These are phyloP conservation scores for Hypoxylon lenormandii DNA, from an alignment of 495 filamentous ascomycete species.

Conservation along the genomic window DNA sequence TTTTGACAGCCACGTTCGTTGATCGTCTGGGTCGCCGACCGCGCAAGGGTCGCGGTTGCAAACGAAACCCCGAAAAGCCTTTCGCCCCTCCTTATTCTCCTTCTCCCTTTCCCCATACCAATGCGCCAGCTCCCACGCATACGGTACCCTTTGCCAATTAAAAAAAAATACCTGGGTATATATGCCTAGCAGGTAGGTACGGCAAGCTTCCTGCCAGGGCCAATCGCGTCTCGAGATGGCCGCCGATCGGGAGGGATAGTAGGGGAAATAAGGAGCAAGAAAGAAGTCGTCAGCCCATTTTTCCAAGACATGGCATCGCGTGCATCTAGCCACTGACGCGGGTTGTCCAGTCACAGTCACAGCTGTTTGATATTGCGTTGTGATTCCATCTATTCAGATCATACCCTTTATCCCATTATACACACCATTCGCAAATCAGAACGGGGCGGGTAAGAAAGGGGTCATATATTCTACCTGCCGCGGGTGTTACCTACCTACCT, in stretches of 20 bases:
- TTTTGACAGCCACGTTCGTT: conserved; percentile 44
- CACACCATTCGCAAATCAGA: conserved; percentile 33
- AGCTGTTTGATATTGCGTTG: conserved; percentile 18
- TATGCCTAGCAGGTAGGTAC: conserved; percentile 29
- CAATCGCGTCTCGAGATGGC: conserved; percentile 31
- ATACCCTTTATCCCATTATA: conserved; percentile 12
- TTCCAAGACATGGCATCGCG: conserved; percentile 47
- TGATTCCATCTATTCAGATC: conserved; percentile 26
- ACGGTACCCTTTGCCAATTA: conserved; percentile 4
- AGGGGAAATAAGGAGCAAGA: neutral
- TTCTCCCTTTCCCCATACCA: neutral
- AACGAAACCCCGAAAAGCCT: conserved; percentile 41
- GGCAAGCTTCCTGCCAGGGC: neutral
- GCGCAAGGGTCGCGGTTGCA: conserved; percentile 42
- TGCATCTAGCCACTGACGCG: conserved; percentile 36
- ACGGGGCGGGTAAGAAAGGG: conserved; percentile 37
- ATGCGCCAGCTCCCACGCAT: neutral
- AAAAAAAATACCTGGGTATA: neutral
- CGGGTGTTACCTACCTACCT: conserved; percentile 36
- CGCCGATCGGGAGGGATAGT: conserved; percentile 36
- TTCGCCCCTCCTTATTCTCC: conserved; percentile 2
- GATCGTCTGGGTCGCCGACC: conserved; percentile 47
- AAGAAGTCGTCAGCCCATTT: conserved; percentile 18
- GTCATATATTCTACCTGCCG: conserved; percentile 39
- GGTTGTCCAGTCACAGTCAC: conserved; percentile 36